These are phyloP conservation scores for Phlebiopsis flavidoalba DNA, from an alignment of 768 basidiomycete genomes.

Conservation along the genomic window DNA sequence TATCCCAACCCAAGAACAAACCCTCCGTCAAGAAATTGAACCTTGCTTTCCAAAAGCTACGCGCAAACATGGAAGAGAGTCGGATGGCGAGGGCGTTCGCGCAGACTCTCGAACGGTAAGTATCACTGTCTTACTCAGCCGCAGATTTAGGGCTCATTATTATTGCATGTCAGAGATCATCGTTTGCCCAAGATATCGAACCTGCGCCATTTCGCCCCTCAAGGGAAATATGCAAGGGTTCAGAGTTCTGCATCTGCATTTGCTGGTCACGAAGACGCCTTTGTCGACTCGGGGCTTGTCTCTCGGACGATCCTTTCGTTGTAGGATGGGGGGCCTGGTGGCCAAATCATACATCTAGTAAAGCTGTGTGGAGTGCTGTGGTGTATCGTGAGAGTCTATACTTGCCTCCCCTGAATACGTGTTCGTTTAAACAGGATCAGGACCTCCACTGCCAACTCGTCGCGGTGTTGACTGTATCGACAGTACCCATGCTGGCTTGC, in stretches of 20 bases:
- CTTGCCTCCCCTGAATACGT: background rate
- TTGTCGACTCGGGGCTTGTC: conserved; percentile 82
- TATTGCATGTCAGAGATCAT: conserved; percentile 52
- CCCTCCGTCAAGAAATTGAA: conserved; percentile 23
- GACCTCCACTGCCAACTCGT: conserved; percentile 55
- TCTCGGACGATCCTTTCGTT: conserved; percentile 81
- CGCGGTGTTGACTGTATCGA: conserved; percentile 49
- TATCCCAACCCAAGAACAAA: conserved; percentile 32
- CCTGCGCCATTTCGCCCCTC: conserved; percentile 67
- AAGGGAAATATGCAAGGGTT: conserved; percentile 75
- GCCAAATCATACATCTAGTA: conserved; percentile 73
- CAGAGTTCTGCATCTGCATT: conserved; percentile 62
- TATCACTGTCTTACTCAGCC: conserved; percentile 15
- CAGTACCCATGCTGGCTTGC: conserved; percentile 36
- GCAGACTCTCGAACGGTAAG: conserved; percentile 56
- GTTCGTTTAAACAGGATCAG: conserved; percentile 26
- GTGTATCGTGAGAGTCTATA: conserved; percentile 46
- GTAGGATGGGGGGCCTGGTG: conserved; percentile 88
- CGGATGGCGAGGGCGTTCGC: conserved; percentile 65
- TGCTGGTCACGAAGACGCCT: conserved; percentile 55
- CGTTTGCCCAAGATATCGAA: conserved; percentile 72
- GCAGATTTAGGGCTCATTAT: background rate
- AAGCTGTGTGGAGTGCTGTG: conserved; percentile 56
- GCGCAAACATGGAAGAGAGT: conserved; percentile 75
- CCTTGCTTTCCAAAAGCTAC: conserved; percentile 37